Evolutionary conservation across 2,329 filamentous ascomycete species (phyloP), one percentile per base, ranked within the genome.

Genomic region (Cadophora gregata): DNA sequence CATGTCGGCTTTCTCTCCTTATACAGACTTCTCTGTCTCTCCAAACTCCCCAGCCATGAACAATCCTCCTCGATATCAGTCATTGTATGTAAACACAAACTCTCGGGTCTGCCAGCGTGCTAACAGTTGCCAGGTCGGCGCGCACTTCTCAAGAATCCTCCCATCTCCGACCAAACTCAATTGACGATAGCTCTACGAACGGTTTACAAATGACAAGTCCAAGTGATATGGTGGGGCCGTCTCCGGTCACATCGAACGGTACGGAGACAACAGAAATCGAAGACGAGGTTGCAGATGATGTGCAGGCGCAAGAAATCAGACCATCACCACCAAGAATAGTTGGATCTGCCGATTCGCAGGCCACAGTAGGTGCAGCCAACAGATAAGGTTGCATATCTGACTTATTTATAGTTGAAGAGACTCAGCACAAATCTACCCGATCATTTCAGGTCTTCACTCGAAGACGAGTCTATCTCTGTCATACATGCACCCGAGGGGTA

Each of bases 401-500:
- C 65, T 36, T 36, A n/a, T 47, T 47, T 31, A 63, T 50, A 76
- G 75, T 71, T 76, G 67, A 75, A 73, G 67, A 73, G 74, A 65
- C 67, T 77, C 14, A 76, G 72, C 62, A 90, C 88, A 4, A 85
- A 84, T 68, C 74, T 90, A 10, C 80, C 86, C 2, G 86, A 87
- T 50, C 81, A 83, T 67, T 74, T 90, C 77, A 81, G 88, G 76
- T 83, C 84, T 61, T 80, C 81, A 62, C 85, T 85, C 27, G 89
- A 88, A 68, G 93, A 97, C 71, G 93, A 94, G 72, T 90, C 93
- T 27, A 86, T 93, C 62, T 97, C 94, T 1, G 94, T 97, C 63
- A 97, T 97, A 72, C 94, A 97, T 82, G 93, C 92, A 19, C 93
- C 94, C 0, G 85, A 93, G 70, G 92, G 90, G 69, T 97, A 96